A percentile compares a stretch with the other conserved stretches of the same genome.
Conservation (phyloP, 306 rosid species). For the Trifolium dubium region DNA sequence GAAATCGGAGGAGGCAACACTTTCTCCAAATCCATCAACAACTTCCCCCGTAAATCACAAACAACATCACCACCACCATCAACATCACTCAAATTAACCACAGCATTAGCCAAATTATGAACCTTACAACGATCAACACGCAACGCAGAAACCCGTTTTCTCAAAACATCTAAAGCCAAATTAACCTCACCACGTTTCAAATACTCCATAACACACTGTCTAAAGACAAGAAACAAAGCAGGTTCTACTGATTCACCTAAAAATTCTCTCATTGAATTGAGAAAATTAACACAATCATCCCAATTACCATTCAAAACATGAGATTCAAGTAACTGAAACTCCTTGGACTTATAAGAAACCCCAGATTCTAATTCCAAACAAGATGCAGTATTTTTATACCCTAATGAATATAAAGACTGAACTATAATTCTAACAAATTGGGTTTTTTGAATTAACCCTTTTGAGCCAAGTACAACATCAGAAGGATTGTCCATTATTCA, state of each 20-base stretch:
- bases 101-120: constrained; percentile 62
- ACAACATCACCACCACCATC: constrained; percentile 34
- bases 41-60: constrained; percentile 52
- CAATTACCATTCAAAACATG: constrained; percentile 66
- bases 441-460: constrained; percentile 62
- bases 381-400: constrained; percentile 67
- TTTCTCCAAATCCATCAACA: constrained; percentile 66
- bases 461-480: constrained; percentile 58
- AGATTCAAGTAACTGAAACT: constrained; percentile 65
- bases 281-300: constrained; percentile 59
- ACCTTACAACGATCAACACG: constrained; percentile 55
- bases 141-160: constrained; percentile 59
- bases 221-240: constrained; percentile 69
- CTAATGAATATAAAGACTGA: constrained; percentile 72
- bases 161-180: constrained; percentile 68
- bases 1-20: constrained; percentile 69
- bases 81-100: constrained; percentile 53
- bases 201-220: constrained; percentile 70
- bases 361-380: constrained; percentile 83
- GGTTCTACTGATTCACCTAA: constrained; percentile 64
- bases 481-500: constrained; percentile 15
- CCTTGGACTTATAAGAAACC: constrained; percentile 55
- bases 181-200: constrained; percentile 61
- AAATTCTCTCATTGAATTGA: constrained; percentile 53
- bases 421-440: constrained; percentile 77